Percentiles rank a stretch among this genome's conserved stretches.
Evolutionary conservation across 441 rosid species (phyloP).

Genomic region (Manihot esculenta): DNA sequence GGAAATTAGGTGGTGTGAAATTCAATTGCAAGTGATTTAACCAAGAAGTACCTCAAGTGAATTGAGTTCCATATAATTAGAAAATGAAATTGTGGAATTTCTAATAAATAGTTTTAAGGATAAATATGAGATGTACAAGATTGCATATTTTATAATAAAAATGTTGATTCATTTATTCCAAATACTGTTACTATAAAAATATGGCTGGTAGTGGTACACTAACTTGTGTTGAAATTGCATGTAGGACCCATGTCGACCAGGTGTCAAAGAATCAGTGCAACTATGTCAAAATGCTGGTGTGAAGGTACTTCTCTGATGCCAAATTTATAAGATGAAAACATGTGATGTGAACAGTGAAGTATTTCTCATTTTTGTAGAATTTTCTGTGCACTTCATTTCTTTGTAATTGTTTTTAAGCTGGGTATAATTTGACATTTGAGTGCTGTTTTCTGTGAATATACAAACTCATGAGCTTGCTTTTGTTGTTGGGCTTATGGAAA

Average conservation of each 20-base stretch:
- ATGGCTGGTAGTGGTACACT: not conserved
- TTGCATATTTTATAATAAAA: not conserved
- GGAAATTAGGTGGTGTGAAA: not conserved
- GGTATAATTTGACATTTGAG: not conserved
- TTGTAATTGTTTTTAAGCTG: not conserved
- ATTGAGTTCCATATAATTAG: too few species aligned
- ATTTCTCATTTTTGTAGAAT: not conserved
- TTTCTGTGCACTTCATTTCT: not conserved
- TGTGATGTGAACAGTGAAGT: not conserved
- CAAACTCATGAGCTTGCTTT: not conserved
- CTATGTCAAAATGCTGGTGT: slow-evolving; percentile 90
- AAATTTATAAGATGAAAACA: not conserved
- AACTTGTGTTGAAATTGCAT: slow-evolving; percentile 19
- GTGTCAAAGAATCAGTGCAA: slow-evolving; percentile 70
- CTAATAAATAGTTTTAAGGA: too few species aligned
- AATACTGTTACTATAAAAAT: not conserved
- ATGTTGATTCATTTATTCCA: not conserved
- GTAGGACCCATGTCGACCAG: slow-evolving; percentile 97
- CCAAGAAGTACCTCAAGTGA: not conserved
- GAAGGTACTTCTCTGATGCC: slow-evolving; percentile 47
- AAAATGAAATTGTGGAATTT: not conserved
- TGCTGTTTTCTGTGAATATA: not conserved
- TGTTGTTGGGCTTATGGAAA: not conserved
- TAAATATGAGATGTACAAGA: too few species aligned
- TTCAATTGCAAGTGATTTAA: not conserved